Evolutionary conservation across 2,329 filamentous ascomycete species (phyloP), one percentile per base, ranked within the genome.

Genomic region (Trichophyton mentagrophytes): DNA sequence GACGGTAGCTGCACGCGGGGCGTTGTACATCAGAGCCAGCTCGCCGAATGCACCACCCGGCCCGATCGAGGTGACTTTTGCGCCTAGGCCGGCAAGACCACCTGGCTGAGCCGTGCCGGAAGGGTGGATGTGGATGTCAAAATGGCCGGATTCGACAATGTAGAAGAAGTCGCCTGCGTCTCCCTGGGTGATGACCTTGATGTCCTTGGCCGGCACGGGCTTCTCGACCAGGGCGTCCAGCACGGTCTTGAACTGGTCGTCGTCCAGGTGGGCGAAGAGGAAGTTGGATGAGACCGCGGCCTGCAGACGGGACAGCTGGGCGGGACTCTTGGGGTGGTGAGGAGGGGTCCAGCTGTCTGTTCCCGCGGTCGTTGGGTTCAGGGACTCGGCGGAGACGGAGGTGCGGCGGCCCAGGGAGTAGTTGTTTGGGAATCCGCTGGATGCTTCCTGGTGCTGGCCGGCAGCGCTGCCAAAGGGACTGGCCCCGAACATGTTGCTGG

Each of bases 101-200:
- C 92, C 92, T 6, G 90, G 80, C 70, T 95, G 88, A 60, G 95
- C 80, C 46, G 84, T 78, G 63, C 93, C 92, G 8, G 81, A 81
- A 11, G 81, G 73, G 72, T 96, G 91, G 74, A 97, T 91, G 70
- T 93, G 89, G 61, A 97, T 87, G 68, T 96, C 90, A 69, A 97
- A 97, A 22, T 81, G 80, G 46, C 93, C 93, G 65, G 86, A 88
- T 73, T 99, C 93, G 17, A 97, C 90, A 27, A 99, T 86, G 73
- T 99, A 99, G 77, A 99, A 99, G 78, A 88, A 97, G 75, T 99
- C 93, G 49, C 93, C 93, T 0, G 91, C 87, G 69, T 97, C 93
- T 60, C 93, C 93, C 77, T 99, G 93, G 57, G 86, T 87, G 66
- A 99, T 97, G 62, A 99, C 90, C 81, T 96, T 81, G 71, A 85